Evolutionary conservation across 1,139 yeast species (phyloP).

Genomic region (Hansenula lynferdii): DNA sequence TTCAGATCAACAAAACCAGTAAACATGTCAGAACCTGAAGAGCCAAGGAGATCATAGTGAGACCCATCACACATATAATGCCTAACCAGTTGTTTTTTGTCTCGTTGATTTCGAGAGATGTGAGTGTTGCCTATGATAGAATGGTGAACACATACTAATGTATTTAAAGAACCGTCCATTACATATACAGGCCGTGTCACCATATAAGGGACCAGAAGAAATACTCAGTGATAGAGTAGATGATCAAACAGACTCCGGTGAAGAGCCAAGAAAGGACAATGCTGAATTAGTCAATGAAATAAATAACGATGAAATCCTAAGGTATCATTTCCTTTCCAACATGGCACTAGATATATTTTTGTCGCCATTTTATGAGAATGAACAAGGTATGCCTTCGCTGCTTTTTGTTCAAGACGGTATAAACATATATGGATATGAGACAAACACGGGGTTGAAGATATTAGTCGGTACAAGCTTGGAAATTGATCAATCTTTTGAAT

Average conservation of each 20-base stretch:
- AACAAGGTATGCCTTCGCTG: constrained; percentile 24
- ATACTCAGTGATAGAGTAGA: constrained; percentile 3
- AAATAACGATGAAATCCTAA: constrained; percentile 35
- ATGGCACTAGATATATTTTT: constrained; percentile 64
- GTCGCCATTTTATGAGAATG: constrained; percentile 40
- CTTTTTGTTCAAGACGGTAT: constrained; percentile 59
- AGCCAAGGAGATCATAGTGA: too few species aligned
- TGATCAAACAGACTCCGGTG: constrained; percentile 5
- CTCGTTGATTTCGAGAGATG: constrained; percentile 46
- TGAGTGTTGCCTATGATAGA: too few species aligned
- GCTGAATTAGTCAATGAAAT: background rate
- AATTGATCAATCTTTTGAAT: constrained; percentile 17
- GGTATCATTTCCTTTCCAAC: constrained; percentile 59
- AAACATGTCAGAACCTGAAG: too few species aligned
- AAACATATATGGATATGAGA: constrained; percentile 56
- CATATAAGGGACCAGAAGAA: constrained; percentile 23
- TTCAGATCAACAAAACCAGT: too few species aligned
- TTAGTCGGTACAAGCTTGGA: constrained; percentile 43
- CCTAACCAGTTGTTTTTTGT: constrained; percentile 32
- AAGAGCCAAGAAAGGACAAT: constrained; percentile 4
- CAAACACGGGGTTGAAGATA: constrained; percentile 56
- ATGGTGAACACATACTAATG: too few species aligned
- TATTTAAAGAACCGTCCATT: constrained; percentile 47
- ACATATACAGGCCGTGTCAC: constrained; percentile 50
- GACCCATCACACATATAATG: too few species aligned